phyloP scores from a whole-genome alignment of 2,329 filamentous ascomycete genomes.

The Bimuria novae-zelandiae region DNA sequence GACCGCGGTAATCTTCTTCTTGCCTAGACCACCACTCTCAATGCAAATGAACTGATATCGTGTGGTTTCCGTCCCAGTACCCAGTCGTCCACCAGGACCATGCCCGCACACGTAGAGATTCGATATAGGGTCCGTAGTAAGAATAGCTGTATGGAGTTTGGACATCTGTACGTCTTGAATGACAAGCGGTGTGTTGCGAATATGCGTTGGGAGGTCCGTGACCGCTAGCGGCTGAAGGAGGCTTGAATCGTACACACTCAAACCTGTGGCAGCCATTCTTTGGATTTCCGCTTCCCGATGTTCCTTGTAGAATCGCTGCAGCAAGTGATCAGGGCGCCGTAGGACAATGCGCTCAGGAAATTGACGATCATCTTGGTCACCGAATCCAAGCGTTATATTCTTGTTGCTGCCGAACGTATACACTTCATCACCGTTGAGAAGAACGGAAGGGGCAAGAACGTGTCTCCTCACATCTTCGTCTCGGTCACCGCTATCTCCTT shows the following conservation, averaged over 20 bases:
- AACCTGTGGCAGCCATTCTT: slow-evolving; percentile 46
- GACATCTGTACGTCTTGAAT: slow-evolving; percentile 85
- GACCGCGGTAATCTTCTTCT: slow-evolving; percentile 75
- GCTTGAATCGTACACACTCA: slow-evolving; percentile 26
- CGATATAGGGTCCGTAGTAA: slow-evolving; percentile 84
- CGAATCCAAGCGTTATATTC: slow-evolving; percentile 88
- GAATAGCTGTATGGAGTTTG: slow-evolving; percentile 86
- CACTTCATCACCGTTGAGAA: slow-evolving; percentile 75
- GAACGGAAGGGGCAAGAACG: slow-evolving; percentile 33
- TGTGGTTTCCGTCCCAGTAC: slow-evolving; percentile 86
- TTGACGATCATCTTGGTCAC: slow-evolving; percentile 94
- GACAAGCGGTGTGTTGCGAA: slow-evolving; percentile 72
- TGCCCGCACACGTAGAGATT: slow-evolving; percentile 94
- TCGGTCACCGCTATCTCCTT: slow-evolving; percentile 51
- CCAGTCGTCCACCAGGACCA: slow-evolving; percentile 85
- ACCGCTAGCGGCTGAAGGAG: slow-evolving; percentile 42
- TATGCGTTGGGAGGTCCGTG: slow-evolving; percentile 70
- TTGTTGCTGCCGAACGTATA: slow-evolving; percentile 97
- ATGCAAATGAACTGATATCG: slow-evolving; percentile 85
- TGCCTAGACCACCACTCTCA: slow-evolving; percentile 71
- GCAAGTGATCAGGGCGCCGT: slow-evolving; percentile 74
- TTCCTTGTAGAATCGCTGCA: slow-evolving; percentile 74
- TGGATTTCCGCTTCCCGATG: slow-evolving; percentile 57
- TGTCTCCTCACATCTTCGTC: slow-evolving; percentile 35
- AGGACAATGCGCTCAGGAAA: slow-evolving; percentile 84